Percentiles rank a stretch among this genome's conserved stretches.
Evolutionary conservation across 345 rosid species (phyloP).

Genomic region (Boechera stricta): DNA sequence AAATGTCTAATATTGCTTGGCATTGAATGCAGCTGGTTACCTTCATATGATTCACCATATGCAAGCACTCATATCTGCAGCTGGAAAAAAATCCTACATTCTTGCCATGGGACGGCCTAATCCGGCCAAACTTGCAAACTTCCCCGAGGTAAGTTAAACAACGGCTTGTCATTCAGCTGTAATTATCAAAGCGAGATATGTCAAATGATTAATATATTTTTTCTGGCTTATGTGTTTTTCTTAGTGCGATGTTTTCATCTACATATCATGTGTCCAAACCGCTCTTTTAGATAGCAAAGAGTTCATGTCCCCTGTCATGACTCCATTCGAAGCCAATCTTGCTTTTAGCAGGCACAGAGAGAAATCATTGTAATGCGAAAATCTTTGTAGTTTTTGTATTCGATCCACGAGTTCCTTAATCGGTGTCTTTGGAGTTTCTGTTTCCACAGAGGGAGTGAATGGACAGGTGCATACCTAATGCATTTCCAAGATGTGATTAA

Average conservation of each 20-base stretch:
- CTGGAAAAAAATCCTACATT: conserved; percentile 85
- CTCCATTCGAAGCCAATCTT: conserved; percentile 88
- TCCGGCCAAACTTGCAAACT: conserved; percentile 97
- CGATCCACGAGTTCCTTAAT: conserved; percentile 7
- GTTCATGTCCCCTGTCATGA: conserved; percentile 88
- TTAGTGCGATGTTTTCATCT: conserved; percentile 87
- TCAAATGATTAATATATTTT: conserved; percentile 6
- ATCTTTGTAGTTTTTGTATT: conserved; percentile 11
- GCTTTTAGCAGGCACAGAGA: conserved; percentile 78
- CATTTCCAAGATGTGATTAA: conserved; percentile 73
- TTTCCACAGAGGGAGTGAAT: conserved; percentile 74
- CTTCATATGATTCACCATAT: conserved; percentile 86
- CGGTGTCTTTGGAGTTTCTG: conserved; percentile 24
- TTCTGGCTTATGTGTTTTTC: conserved; percentile 2
- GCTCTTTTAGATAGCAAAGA: conserved; percentile 94
- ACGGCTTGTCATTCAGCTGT: background rate
- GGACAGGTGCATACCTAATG: conserved; percentile 92
- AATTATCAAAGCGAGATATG: conserved; percentile 14
- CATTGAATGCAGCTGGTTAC: conserved; percentile 78
- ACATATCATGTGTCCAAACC: conserved; percentile 88
- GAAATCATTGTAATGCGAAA: background rate
- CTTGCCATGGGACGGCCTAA: conserved; percentile 96
- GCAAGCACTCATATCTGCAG: conserved; percentile 69
- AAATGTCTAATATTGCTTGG: conserved; percentile 5
- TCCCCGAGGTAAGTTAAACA: conserved; percentile 68